Conservation (phyloP, 768 basidiomycete species). For the Russula olivacea region DNA sequence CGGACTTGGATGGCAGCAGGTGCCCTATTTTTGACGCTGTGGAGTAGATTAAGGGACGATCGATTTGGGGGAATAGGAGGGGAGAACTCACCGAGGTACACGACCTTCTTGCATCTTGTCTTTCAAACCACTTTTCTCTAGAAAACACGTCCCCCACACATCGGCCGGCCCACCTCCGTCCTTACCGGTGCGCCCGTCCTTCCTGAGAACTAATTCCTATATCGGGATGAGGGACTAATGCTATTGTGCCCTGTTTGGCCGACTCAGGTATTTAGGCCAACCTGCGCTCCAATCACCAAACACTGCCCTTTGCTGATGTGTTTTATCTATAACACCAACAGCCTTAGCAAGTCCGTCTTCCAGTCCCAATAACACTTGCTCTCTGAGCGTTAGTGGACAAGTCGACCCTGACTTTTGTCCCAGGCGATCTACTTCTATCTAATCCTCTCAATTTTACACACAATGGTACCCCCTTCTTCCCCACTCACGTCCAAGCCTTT, state of each 20-base stretch:
- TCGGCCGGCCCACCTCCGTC: neutral
- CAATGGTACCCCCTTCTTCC: slow-evolving; percentile 12
- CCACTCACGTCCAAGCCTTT: neutral
- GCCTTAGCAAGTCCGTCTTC: slow-evolving; percentile 20
- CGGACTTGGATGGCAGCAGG: slow-evolving; percentile 87
- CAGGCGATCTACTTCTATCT: slow-evolving; percentile 14
- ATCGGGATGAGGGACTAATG: slow-evolving; percentile 11
- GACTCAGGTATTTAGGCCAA: slow-evolving; percentile 18
- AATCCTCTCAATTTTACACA: neutral
- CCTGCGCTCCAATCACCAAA: slow-evolving; percentile 18
- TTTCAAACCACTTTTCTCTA: neutral
- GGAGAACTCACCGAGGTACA: slow-evolving; percentile 54
- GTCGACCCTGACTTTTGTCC: slow-evolving; percentile 24
- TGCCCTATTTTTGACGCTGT: slow-evolving; percentile 91
- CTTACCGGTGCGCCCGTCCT: neutral
- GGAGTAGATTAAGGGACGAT: slow-evolving; percentile 7
- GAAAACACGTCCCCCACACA: neutral
- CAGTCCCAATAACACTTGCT: slow-evolving; percentile 27
- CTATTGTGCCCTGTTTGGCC: slow-evolving; percentile 24
- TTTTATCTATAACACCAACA: slow-evolving; percentile 20
- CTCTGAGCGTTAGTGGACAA: slow-evolving; percentile 25
- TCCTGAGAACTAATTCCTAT: slow-evolving; percentile 10
- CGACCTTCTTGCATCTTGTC: slow-evolving; percentile 68
- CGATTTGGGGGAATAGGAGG: neutral
- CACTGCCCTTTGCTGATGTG: slow-evolving; percentile 24